Conservation (phyloP, 139 green algal species). For the Astrephomene gubernaculifera region DNA sequence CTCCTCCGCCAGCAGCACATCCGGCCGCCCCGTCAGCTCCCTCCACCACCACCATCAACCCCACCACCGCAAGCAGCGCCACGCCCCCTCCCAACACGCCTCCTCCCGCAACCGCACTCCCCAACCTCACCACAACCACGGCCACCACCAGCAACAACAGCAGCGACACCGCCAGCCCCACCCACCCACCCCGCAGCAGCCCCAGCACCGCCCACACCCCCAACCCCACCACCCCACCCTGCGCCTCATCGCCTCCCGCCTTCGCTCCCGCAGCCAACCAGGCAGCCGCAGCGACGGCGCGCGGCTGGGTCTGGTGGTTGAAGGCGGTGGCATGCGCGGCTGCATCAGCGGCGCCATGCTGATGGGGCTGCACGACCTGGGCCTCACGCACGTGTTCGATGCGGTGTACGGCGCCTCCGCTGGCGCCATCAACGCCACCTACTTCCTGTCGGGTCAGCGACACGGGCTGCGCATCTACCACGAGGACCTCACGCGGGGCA, state of each 20-base stretch:
- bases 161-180: background rate
- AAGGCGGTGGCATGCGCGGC: slow-evolving; percentile 63
- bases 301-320: slow-evolving; percentile 89
- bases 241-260: slow-evolving; percentile 64
- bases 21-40: background rate
- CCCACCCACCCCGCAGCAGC: background rate
- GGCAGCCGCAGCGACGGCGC: slow-evolving; percentile 66
- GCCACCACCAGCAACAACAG: background rate
- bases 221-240: slow-evolving; percentile 68
- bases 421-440: slow-evolving; percentile 90
- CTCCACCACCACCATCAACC: background rate
- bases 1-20: background rate
- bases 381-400: slow-evolving; percentile 82
- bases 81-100: background rate
- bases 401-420: slow-evolving; percentile 86
- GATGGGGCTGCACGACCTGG: slow-evolving; percentile 76
- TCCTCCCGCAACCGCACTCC: background rate
- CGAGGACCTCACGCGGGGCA: slow-evolving; percentile 76
- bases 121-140: background rate
- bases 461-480: slow-evolving; percentile 83
- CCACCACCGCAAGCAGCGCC: background rate
- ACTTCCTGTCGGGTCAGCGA: slow-evolving; percentile 81
- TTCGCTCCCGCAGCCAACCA: slow-evolving; percentile 56
- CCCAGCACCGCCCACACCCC: background rate
- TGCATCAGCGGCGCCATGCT: slow-evolving; percentile 63